Evolutionary conservation across 352 stramenopile genomes (phyloP), one percentile per base, ranked within the genome.

Genomic region (Pythium sp.): DNA sequence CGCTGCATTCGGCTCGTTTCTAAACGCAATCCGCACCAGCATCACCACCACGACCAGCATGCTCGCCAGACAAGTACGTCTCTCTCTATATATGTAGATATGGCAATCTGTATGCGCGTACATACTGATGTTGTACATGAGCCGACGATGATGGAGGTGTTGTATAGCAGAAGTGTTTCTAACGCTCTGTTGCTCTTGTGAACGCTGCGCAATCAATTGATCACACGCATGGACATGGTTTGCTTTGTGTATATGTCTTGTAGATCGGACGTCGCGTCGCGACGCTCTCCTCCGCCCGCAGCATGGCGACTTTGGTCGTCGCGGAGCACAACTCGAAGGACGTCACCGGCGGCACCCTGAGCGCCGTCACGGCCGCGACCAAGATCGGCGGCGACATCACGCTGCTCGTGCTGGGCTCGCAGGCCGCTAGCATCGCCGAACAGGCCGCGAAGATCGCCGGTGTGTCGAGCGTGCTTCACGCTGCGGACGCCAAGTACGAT

Each of bases 401-500:
- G 38, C 38, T 95, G 64, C 75, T 94, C 60, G 84, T 96, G 69
- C 57, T 91, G 34, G 88, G 86, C 58, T 85, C 78, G 58, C 82
- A 92, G 71, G 87, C 84, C 38, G 77, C 72, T 15, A 73, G 62
- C 8, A 74, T 89, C 26, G 87, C 86, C 4, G 70, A 89, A 49
- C 72, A 89, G 26, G 91, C 89, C 5, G 76, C 86, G 30, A 91
- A 93, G 65, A 87, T 97, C 58, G 67, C 73, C 0, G 91, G 91
- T 47, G 87, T 98, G 7, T 77, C 73, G 34, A 94, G 75, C 65
- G 91, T 98, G 41, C 74, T 97, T 43, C 82, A 92, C 65, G 89
- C 87, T 28, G 73, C 86, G n/a, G 80, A 96, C 70, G 74, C 89
- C 70, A 91, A 91, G 79, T 95, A 93, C 73, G 92, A 96, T 68